Conservation (phyloP, 306 rosid species). For the Vigna angularis region DNA sequence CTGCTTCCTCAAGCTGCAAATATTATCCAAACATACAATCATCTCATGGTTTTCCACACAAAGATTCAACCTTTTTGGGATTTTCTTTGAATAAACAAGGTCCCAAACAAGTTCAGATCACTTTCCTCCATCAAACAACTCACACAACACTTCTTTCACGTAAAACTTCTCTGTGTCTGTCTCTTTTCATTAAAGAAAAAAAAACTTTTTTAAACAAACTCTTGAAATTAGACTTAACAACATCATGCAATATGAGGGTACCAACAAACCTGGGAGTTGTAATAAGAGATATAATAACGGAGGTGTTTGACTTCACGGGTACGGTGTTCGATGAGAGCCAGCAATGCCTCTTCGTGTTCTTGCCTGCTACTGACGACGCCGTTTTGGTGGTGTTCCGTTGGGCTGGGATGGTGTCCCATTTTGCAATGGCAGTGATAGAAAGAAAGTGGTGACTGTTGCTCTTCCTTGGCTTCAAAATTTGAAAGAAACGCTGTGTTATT, state of each 20-base stretch:
- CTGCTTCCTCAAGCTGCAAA: slow-evolving; percentile 73
- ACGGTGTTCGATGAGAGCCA: slow-evolving; percentile 72
- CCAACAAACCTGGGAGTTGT: slow-evolving; percentile 59
- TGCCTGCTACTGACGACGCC: neutral
- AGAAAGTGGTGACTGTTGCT: neutral
- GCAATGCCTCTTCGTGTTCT: slow-evolving; percentile 71
- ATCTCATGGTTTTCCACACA: slow-evolving; percentile 23
- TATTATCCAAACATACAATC: slow-evolving; percentile 36
- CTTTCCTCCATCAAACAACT: neutral
- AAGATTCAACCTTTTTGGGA: neutral
- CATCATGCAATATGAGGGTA: neutral
- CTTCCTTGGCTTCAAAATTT: neutral
- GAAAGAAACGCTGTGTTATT: neutral
- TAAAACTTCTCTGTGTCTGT: neutral
- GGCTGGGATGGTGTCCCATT: neutral
- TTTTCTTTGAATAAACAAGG: neutral
- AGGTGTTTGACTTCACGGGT: slow-evolving; percentile 58
- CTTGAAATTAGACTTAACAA: neutral
- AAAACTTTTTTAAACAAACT: neutral
- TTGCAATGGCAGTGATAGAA: neutral
- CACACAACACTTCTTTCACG: neutral
- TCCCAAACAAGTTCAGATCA: neutral
- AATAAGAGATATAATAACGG: slow-evolving; percentile 55
- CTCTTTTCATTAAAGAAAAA: neutral
- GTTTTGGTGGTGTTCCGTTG: neutral